Evolutionary conservation across 306 rosid species (phyloP).

Genomic region (Mimosa pudica): DNA sequence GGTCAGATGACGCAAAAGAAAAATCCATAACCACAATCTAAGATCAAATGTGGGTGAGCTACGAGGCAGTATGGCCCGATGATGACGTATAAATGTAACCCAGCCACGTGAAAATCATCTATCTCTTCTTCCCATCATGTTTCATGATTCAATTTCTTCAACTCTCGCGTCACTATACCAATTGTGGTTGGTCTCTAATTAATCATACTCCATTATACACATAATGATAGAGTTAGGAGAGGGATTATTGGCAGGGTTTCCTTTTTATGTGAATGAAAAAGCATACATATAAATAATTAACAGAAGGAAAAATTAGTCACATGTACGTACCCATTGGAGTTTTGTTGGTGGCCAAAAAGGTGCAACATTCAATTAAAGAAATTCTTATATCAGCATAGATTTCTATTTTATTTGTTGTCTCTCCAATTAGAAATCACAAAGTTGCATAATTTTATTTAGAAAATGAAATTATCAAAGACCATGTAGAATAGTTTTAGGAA

Average conservation of each 20-base stretch:
- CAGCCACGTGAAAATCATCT: conserved; percentile 1
- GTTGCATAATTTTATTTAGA: too few relatives aligned
- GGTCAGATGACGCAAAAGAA: neutral
- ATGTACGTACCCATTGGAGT: too few relatives aligned
- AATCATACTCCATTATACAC: neutral
- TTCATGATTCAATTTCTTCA: neutral
- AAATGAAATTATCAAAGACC: too few relatives aligned
- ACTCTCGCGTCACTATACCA: neutral
- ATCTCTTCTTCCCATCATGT: neutral
- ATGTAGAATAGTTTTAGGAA: too few relatives aligned
- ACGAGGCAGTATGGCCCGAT: neutral
- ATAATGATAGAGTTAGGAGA: neutral
- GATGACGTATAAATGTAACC: neutral
- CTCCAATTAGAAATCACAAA: too few relatives aligned
- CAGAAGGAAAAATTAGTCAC: too few relatives aligned
- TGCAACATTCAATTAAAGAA: too few relatives aligned
- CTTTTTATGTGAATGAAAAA: neutral
- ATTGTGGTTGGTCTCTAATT: neutral
- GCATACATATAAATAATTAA: neutral
- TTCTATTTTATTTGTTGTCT: too few relatives aligned
- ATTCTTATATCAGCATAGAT: too few relatives aligned
- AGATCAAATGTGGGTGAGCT: neutral
- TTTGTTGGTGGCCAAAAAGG: too few relatives aligned
- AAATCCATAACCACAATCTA: neutral
- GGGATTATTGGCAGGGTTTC: neutral